These are phyloP conservation scores for Umbilicus rupestris DNA, from an alignment of 164 flowering plant genomes.

Conservation along the genomic window DNA sequence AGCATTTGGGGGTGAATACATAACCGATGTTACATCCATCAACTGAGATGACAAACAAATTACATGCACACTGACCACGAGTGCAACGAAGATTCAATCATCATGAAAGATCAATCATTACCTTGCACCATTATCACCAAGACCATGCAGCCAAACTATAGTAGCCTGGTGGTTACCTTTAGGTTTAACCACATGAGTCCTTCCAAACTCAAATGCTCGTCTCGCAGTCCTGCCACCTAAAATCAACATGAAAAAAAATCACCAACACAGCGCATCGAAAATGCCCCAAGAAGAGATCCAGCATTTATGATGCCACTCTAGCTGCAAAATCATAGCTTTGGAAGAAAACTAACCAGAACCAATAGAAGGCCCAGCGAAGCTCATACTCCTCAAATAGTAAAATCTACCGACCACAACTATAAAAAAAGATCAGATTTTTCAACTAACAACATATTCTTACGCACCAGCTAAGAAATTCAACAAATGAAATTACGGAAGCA, in stretches of 20 bases:
- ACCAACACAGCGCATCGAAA: too few relatives aligned
- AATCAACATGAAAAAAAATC: neutral
- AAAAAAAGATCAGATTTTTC: too few relatives aligned
- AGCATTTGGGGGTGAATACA: too few relatives aligned
- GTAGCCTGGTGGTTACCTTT: constrained; percentile 48
- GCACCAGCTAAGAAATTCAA: too few relatives aligned
- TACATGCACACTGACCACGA: too few relatives aligned
- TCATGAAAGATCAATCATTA: neutral
- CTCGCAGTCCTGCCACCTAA: constrained; percentile 25
- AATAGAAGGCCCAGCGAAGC: constrained; percentile 25
- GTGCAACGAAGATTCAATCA: neutral
- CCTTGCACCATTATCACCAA: constrained; percentile 50
- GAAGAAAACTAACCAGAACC: constrained; percentile 23
- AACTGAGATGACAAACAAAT: too few relatives aligned
- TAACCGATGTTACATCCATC: too few relatives aligned
- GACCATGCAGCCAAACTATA: constrained; percentile 51
- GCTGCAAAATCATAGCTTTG: neutral
- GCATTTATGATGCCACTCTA: neutral
- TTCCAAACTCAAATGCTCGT: constrained; percentile 37
- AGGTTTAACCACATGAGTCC: constrained; percentile 42
- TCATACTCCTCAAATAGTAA: constrained; percentile 18
- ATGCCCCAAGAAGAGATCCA: neutral
- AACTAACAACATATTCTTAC: too few relatives aligned
- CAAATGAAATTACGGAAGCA: too few relatives aligned
- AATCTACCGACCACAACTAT: constrained; percentile 7